Evolutionary conservation across 2,329 filamentous ascomycete species (phyloP), one percentile per base, ranked within the genome.

Genomic region (Fusarium pseudograminearum): DNA sequence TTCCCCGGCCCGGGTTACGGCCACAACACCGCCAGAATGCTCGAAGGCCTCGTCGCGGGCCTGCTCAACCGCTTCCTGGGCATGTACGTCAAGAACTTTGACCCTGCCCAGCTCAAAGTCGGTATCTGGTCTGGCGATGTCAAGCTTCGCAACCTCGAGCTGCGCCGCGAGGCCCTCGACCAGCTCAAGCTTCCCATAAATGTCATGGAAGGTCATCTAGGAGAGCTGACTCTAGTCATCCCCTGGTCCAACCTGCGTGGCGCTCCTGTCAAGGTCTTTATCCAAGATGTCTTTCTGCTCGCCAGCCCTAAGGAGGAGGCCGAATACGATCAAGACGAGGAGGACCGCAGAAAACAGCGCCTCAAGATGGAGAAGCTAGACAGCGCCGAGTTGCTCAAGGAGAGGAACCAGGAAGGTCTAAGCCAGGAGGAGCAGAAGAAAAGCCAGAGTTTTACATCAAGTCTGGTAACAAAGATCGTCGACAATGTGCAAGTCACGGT

Each of bases 11-110:
- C 78, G 91, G 91, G 89, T 91, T 77, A 93, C 88, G 91, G 86
- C 89, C 84, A 78, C 78, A 80, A 77, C 74, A 75, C 80, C 80
- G 80, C 83, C 86, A 86, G 80, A 77, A 99, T 99, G 96, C 89
- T 99, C 83, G 96, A 99, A 87, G 93, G 94, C 74, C 87, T 99
- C 74, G 96, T 98, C 70, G 94, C 96, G 76, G 97, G 95, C 82
- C 87, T 99, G 85, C 91, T 99, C 76, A 99, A 99, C 85, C 92
- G 97, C 85, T 98, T 99, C 83, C 84, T 99, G 89, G 97, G 96
- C 87, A 97, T 98, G 92, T 99, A 99, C 81, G 95, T 99, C 81
- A 94, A 97, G 87, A 98, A 99, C 83, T 99, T 99, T 80, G 96
- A 99, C 81, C 93, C 96, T 57, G 92, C 93, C 76, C 96, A 99